phyloP scores from a whole-genome alignment of 1,284 basidiomycete genomes.

The Tylopilus microsporus region DNA sequence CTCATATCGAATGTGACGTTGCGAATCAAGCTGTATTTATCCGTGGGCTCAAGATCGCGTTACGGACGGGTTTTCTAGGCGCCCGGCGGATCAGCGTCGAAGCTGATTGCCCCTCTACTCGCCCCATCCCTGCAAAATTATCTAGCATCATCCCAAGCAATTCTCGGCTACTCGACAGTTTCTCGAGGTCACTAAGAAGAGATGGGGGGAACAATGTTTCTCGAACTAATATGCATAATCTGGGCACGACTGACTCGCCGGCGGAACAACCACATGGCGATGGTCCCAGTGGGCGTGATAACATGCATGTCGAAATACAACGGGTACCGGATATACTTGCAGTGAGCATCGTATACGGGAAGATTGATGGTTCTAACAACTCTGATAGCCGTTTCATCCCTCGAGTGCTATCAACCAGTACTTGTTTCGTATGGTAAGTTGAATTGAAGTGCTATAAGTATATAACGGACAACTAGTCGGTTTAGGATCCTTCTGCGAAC shows the following conservation, averaged over 20 bases:
- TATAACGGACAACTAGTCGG: no score
- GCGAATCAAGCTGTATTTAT: constrained; percentile 8
- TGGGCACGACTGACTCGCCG: not conserved
- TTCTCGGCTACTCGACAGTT: not conserved
- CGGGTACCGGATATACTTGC: not conserved
- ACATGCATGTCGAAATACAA: not conserved
- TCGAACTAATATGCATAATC: not conserved
- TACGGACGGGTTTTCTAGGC: not conserved
- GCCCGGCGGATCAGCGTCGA: no score
- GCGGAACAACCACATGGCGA: not conserved
- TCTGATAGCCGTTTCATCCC: constrained; percentile 5
- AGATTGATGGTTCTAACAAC: not conserved
- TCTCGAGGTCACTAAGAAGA: not conserved
- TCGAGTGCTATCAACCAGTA: constrained; percentile 16
- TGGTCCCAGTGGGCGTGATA: not conserved
- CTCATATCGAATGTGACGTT: not conserved
- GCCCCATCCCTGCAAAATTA: not conserved
- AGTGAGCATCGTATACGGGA: not conserved
- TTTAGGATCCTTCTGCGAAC: constrained; percentile 12
- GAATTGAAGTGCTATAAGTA: not conserved
- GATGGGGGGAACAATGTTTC: not conserved
- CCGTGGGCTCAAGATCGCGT: constrained; percentile 8
- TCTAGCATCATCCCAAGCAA: not conserved
- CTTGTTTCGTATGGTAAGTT: constrained; percentile 9
- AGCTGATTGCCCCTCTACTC: no score